Evolutionary conservation across 495 filamentous ascomycete species (phyloP), one percentile per base, ranked within the genome.

Genomic region (Evernia prunastri): DNA sequence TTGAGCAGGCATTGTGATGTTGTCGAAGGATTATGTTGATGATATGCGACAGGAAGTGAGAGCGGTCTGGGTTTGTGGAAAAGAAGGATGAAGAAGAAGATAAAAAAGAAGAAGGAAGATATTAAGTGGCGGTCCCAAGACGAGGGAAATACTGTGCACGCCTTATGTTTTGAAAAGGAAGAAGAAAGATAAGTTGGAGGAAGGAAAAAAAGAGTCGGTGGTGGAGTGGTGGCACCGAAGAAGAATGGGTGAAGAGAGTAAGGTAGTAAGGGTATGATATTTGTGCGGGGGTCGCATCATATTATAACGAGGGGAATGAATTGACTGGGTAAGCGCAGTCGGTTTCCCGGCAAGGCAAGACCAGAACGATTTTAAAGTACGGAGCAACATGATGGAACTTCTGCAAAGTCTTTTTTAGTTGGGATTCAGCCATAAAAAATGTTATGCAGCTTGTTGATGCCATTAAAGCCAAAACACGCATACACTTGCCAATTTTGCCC

Each of bases 1-100:
- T 82, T 90, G 84, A 63, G 88, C 87, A 74, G 91, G 91, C 94
- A 99, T 99, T 75, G 74, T 85, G 78, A 76, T 69, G 69, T 70
- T 69, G 69, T 72, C 65, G 68, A 66, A n/a, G 59, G 60, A 64
- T 39, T 59, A 45, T 59, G 66, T 67, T 65, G 53, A 59, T 64
- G 35, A 60, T 59, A 51, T 63, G 67, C 58, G 65, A 59, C 64
- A 61, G 64, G 61, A 70, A 60, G 58, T 62, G n/a, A 60, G 58
- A 63, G 67, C 13, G 29, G 17, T 63, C n/a, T 66, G 65, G 66
- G 67, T 63, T 69, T 56, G 61, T 67, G 71, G 71, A 68, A 77
- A 79, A 79, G 76, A 77, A 79, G 79, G 76, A 77, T 69, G 59
- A 81, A 77, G 76, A 76, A 79, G 75, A 78, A 73, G 75, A 76